phyloP scores from a whole-genome alignment of 352 stramenopile species.

The Phytopythium kandeliae region DNA sequence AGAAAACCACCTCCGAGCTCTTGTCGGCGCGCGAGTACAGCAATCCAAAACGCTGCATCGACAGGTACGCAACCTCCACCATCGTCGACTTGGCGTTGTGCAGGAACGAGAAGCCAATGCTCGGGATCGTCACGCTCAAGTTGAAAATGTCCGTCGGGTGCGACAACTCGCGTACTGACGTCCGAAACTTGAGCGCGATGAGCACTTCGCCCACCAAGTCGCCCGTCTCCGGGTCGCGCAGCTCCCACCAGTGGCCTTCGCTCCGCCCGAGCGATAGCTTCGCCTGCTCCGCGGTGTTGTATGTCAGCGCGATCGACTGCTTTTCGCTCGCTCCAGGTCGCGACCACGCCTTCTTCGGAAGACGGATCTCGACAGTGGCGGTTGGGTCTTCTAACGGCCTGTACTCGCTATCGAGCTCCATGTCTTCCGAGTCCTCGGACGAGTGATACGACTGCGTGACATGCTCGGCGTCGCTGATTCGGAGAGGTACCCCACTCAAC shows the following conservation, averaged over 20 bases:
- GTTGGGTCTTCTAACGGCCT: conserved; percentile 24
- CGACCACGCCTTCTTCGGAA: conserved; percentile 81
- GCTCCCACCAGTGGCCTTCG: conserved; percentile 84
- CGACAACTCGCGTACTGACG: conserved; percentile 44
- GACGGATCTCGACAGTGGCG: conserved; percentile 72
- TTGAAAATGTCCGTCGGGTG: conserved; percentile 63
- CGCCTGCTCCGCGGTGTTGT: conserved; percentile 71
- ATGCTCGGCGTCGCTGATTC: conserved; percentile 54
- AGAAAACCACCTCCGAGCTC: conserved; percentile 81
- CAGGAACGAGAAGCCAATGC: conserved; percentile 76
- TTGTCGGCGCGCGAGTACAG: conserved; percentile 72
- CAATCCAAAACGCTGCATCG: conserved; percentile 68
- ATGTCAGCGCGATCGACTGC: conserved; percentile 68
- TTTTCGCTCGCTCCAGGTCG: conserved; percentile 57
- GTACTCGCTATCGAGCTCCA: conserved; percentile 19
- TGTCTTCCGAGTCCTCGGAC: conserved; percentile 46
- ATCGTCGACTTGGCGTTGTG: conserved; percentile 80
- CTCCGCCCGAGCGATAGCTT: conserved; percentile 60
- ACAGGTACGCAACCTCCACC: conserved; percentile 86
- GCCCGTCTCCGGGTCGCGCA: conserved; percentile 66
- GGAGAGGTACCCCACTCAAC: conserved; percentile 24
- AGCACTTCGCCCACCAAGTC: conserved; percentile 77
- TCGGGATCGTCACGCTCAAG: conserved; percentile 73
- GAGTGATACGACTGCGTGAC: conserved; percentile 69
- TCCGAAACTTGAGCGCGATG: conserved; percentile 79